Percentiles rank a stretch among this genome's conserved stretches.
Evolutionary conservation across 306 rosid genomes (phyloP).

Genomic region (Corylus americana): DNA sequence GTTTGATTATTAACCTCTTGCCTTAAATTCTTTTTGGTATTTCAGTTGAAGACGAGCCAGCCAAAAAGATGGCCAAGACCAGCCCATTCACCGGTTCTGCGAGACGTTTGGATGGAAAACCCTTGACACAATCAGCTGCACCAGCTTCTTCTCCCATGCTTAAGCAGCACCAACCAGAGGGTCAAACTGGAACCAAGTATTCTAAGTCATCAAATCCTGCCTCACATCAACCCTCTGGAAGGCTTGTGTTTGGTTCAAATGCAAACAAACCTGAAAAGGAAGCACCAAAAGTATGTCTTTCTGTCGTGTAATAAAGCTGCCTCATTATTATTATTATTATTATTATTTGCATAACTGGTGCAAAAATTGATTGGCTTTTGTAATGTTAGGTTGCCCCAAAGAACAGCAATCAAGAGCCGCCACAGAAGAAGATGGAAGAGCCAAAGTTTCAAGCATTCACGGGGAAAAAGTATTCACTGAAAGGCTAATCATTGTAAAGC

Average conservation of each 20-base stretch:
- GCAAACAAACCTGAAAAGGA: conserved; percentile 14
- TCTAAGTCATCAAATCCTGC: conserved; percentile 29
- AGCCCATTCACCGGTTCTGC: conserved; percentile 50
- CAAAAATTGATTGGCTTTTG: conserved; percentile 2
- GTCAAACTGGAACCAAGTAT: conserved; percentile 28
- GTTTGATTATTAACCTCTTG: background rate
- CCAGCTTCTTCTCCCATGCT: conserved; percentile 28
- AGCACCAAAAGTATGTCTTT: conserved; percentile 39
- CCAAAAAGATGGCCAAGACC: conserved; percentile 34
- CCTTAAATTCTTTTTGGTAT: background rate
- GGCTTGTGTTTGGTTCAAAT: conserved; percentile 57
- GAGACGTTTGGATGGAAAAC: conserved; percentile 53
- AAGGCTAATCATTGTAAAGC: conserved; percentile 23
- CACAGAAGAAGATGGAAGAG: conserved; percentile 32
- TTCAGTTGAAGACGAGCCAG: conserved; percentile 47
- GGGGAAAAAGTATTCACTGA: conserved; percentile 54
- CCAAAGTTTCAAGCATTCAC: conserved; percentile 58
- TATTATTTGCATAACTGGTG: background rate
- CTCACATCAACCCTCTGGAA: conserved; percentile 36
- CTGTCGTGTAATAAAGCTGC: background rate
- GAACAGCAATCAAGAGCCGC: conserved; percentile 27
- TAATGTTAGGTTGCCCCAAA: conserved; percentile 25
- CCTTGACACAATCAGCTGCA: conserved; percentile 33
- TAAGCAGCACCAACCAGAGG: conserved; percentile 27
- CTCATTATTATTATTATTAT: background rate